Percentiles rank a stretch among this genome's conserved stretches.
These are phyloP conservation scores for Avena sativa DNA, from an alignment of 176 grass and related monocot species.

Conservation along the genomic window DNA sequence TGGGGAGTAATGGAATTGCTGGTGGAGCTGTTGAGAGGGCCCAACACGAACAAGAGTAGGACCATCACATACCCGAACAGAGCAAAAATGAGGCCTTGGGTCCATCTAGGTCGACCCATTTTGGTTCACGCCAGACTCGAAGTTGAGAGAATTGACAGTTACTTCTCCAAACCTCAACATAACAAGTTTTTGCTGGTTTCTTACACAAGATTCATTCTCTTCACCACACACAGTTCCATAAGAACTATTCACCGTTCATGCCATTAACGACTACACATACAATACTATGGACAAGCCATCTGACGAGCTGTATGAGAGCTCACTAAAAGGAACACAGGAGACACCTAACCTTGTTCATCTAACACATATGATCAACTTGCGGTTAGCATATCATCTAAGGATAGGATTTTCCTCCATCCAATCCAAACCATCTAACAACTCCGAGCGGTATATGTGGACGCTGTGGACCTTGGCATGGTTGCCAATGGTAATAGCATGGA, in stretches of 20 bases:
- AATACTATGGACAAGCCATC: constrained; percentile 83
- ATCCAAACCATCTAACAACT: constrained; percentile 60
- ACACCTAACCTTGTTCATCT: constrained; percentile 72
- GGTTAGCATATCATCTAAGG: constrained; percentile 73
- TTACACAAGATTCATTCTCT: constrained; percentile 80
- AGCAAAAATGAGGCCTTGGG: too few relatives aligned
- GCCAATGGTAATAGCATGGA: constrained; percentile 53
- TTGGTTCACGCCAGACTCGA: too few relatives aligned
- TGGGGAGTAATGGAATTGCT: too few relatives aligned
- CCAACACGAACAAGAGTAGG: too few relatives aligned
- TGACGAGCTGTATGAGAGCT: constrained; percentile 73
- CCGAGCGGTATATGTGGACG: constrained; percentile 32
- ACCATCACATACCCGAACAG: too few relatives aligned
- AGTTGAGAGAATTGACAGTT: too few relatives aligned
- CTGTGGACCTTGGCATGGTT: constrained; percentile 67
- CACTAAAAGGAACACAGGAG: constrained; percentile 73
- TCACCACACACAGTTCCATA: constrained; percentile 94
- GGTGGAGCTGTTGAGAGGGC: too few relatives aligned
- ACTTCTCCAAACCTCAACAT: background rate
- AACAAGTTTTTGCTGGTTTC: constrained; percentile 1
- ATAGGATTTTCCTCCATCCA: constrained; percentile 84
- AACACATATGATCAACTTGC: constrained; percentile 77
- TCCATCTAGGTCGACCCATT: too few relatives aligned
- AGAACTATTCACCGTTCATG: constrained; percentile 93
- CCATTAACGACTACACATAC: constrained; percentile 93